Conservation (phyloP, 108 stramenopile species). For the Nannochloropsis salina region DNA sequence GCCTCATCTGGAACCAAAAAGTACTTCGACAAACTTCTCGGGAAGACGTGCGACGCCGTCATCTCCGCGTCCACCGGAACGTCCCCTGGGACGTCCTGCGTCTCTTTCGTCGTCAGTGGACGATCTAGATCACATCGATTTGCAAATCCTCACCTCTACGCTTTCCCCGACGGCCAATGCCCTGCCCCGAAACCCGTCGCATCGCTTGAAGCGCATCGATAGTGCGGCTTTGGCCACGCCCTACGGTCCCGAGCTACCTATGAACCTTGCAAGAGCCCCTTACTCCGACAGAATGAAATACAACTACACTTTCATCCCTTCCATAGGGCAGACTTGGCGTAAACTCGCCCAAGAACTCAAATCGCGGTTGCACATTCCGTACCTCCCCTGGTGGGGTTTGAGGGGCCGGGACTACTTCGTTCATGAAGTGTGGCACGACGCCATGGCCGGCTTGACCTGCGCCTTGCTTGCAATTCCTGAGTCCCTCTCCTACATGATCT, state of each 20-base stretch:
- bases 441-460: constrained; percentile 8
- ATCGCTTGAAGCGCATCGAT: too few species aligned
- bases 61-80: too few species aligned
- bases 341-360: not conserved
- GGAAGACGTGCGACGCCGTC: too few species aligned
- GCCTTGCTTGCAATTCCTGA: not conserved
- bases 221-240: not conserved
- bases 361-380: not conserved
- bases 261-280: not conserved
- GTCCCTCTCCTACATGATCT: not conserved
- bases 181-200: not conserved
- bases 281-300: not conserved
- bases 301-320: not conserved
- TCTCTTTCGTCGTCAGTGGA: too few species aligned
- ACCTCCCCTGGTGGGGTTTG: constrained; percentile 4
- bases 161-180: not conserved
- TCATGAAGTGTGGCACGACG: not conserved
- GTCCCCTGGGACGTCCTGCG: too few species aligned
- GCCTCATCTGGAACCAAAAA: too few species aligned
- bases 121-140: too few species aligned
- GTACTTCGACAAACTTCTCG: too few species aligned
- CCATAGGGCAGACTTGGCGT: not conserved
- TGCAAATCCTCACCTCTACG: too few species aligned
- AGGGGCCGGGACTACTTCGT: not conserved
- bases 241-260: not conserved